A percentile compares a stretch with the other conserved stretches of the same genome.
Conservation (phyloP, 345 rosid genomes). For the Excoecaria cochinchinensis region DNA sequence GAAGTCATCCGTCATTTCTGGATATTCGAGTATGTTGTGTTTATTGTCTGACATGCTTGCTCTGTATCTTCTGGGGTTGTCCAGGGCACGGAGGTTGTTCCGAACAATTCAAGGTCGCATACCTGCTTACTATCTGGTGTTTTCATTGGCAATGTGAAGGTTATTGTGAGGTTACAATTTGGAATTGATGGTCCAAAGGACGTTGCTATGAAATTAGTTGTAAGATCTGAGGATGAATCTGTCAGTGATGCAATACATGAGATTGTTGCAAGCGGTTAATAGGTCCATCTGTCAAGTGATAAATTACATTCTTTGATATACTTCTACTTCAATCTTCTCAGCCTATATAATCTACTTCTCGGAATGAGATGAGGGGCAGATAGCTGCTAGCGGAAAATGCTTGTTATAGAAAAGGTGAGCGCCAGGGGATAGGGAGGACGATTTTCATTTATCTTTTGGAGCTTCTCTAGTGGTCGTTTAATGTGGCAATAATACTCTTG, state of each 20-base stretch:
- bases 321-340: not conserved
- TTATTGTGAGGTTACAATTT: slow-evolving; percentile 76
- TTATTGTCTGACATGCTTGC: not conserved
- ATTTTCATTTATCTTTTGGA: slow-evolving; percentile 10
- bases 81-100: slow-evolving; percentile 84
- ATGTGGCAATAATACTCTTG: slow-evolving; percentile 19
- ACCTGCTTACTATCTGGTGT: slow-evolving; percentile 82
- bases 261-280: slow-evolving; percentile 77
- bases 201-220: slow-evolving; percentile 86
- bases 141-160: slow-evolving; percentile 80
- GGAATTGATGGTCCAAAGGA: slow-evolving; percentile 82
- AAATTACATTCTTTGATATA: not conserved
- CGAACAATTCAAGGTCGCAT: slow-evolving; percentile 92
- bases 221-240: slow-evolving; percentile 73
- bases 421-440: not conserved
- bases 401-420: slow-evolving; percentile 15
- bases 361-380: slow-evolving; percentile 16
- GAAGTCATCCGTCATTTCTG: not conserved
- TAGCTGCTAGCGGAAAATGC: slow-evolving; percentile 9
- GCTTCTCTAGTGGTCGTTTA: slow-evolving; percentile 5
- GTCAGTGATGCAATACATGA: slow-evolving; percentile 87
- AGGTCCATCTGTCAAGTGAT: not conserved
- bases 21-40: not conserved
- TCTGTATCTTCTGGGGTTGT: slow-evolving; percentile 5
- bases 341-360: not conserved